These are phyloP conservation scores for Trichoderma brevicompactum DNA, from an alignment of 2,329 filamentous ascomycete species.

Conservation along the genomic window DNA sequence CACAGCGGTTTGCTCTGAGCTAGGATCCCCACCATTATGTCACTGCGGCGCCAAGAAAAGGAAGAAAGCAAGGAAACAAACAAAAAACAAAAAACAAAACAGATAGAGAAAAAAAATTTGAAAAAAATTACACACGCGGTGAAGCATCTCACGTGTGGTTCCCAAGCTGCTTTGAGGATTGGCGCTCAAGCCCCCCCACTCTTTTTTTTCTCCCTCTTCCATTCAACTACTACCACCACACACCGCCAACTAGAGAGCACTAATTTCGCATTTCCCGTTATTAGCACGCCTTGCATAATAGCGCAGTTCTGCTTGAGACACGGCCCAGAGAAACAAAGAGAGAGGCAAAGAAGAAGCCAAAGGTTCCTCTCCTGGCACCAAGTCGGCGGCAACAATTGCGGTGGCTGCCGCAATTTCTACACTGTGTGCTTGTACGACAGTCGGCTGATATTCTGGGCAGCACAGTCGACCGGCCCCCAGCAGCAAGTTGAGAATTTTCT, in stretches of 20 bases:
- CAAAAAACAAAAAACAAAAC: not conserved
- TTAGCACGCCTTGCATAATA: conserved; percentile 27
- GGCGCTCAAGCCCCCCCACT: conserved; percentile 1
- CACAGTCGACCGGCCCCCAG: conserved; percentile 5
- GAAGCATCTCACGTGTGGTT: conserved; percentile 27
- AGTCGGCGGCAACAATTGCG: conserved; percentile 23
- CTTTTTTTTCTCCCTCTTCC: conserved; percentile 6
- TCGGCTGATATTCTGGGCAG: conserved; percentile 23
- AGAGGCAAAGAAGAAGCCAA: not conserved
- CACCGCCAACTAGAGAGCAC: conserved; percentile 22
- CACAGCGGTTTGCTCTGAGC: conserved; percentile 4
- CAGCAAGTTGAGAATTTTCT: conserved; percentile 23
- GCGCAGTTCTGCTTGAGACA: conserved; percentile 18
- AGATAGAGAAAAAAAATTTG: not conserved
- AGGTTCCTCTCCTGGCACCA: conserved; percentile 1
- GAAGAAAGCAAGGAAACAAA: not conserved
- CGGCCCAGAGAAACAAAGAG: conserved; percentile 14
- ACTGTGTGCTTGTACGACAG: conserved; percentile 4
- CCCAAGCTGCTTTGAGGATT: conserved; percentile 14
- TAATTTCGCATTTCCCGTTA: conserved; percentile 23
- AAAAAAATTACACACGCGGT: conserved; percentile 21
- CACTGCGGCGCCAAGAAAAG: conserved; percentile 24
- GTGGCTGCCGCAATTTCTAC: not conserved
- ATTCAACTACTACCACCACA: conserved; percentile 10
- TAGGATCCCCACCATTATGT: conserved; percentile 26